Evolutionary conservation across 148 eudicot species (phyloP), one percentile per base, ranked within the genome.

Genomic region (Nepenthes gracilis): DNA sequence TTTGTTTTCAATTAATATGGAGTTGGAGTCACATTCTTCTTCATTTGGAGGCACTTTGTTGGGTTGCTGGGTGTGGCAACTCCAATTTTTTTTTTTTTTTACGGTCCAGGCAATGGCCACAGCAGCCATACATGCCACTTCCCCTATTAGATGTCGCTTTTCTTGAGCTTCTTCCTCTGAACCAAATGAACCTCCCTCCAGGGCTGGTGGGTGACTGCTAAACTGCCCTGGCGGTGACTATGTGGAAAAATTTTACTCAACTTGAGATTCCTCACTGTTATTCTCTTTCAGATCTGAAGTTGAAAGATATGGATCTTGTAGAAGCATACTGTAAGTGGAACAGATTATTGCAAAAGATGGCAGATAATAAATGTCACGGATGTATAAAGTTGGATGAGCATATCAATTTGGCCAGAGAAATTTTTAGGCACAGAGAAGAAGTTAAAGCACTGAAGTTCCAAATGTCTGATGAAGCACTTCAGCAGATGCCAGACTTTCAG

Each of bases 381-480:
- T 93, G 99, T 72, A 68, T 86, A 57, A 93, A 84, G 74, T 72
- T 93, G 80, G 85, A 86, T 74, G 94, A 82, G 67, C 96, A 93
- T 72, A 82, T 86, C 50, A 78, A 70, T 71, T 59, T 83, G 60
- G 95, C 85, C 37, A 70, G 72, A 72, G 92, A 86, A 47, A 77
- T 86, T 61, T 81, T 75, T 68, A 79, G 60, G 57, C 81, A 88
- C 54, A 80, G 61, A 69, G 83, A 74, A 14, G 99, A 93, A 82
- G 96, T 93, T 60, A 78, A 81, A 59, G 76, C 80, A 43, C 67
- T 93, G 65, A 78, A 68, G 76, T 93, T 75, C 79, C 76, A 89
- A 74, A 93, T 93, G 99, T 93, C 99, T 36, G 95, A 93, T 75
- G 91, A 93, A 78, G 99, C 99, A 69, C 99, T 93, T 64, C 85